A percentile compares a stretch with the other conserved stretches of the same genome.
phyloP scores from a whole-genome alignment of 2,329 filamentous ascomycete genomes.

The Apiospora pterosperma region DNA sequence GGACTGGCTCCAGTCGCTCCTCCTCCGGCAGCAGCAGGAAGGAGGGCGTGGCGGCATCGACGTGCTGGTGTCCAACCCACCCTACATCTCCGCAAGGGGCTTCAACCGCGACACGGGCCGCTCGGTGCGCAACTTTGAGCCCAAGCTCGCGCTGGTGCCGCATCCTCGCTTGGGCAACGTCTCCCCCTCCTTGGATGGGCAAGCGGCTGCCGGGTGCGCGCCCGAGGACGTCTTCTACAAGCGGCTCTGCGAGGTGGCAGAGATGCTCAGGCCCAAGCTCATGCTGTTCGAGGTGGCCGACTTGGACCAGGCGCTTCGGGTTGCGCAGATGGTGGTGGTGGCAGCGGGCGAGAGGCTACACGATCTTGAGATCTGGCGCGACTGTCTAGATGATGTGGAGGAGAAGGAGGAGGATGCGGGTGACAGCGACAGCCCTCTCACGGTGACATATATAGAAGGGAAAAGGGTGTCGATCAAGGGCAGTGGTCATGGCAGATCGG shows the following conservation, averaged over 20 bases:
- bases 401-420: conserved; percentile 21
- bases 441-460: conserved; percentile 13
- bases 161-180: too few relatives aligned
- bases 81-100: conserved; percentile 71
- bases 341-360: conserved; percentile 23
- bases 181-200: conserved; percentile 9
- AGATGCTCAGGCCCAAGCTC: conserved; percentile 45
- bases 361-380: conserved; percentile 67
- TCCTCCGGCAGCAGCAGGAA: too few relatives aligned
- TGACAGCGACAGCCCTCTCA: conserved; percentile 7
- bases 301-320: conserved; percentile 61
- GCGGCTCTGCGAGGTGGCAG: conserved; percentile 55
- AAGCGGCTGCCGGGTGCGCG: conserved; percentile 11
- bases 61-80: conserved; percentile 82
- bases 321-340: conserved; percentile 46
- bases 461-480: conserved; percentile 38
- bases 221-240: conserved; percentile 63
- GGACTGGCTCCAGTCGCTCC: conserved; percentile 24
- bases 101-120: conserved; percentile 62
- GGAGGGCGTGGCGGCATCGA: conserved; percentile 38
- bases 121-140: conserved; percentile 81
- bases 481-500: conserved; percentile 44
- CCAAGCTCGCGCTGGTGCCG: conserved; percentile 72
- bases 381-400: conserved; percentile 50
- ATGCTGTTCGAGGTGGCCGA: conserved; percentile 72